These are phyloP conservation scores for Aspergillus diversus DNA, from an alignment of 495 filamentous ascomycete genomes.

Conservation along the genomic window DNA sequence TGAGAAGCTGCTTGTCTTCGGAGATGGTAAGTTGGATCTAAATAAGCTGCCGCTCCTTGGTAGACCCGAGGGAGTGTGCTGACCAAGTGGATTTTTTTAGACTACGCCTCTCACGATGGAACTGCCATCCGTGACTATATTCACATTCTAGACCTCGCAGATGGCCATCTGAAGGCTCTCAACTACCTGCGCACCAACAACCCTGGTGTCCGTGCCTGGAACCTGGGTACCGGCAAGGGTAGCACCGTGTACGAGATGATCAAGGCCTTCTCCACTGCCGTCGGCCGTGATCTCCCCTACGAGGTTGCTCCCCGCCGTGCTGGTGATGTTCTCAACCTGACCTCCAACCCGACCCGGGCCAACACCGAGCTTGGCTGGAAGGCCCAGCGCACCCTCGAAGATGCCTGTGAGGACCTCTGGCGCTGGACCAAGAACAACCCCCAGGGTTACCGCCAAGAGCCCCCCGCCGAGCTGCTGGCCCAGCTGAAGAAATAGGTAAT, in stretches of 20 bases:
- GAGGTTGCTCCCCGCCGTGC: conserved; percentile 80
- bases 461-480: conserved; percentile 80
- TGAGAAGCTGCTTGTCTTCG: conserved; percentile 92
- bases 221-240: conserved; percentile 92
- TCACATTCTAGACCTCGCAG: conserved; percentile 88
- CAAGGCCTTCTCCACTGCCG: conserved; percentile 85
- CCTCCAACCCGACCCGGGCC: conserved; percentile 84
- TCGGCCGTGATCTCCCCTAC: conserved; percentile 84
- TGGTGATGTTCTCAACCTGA: conserved; percentile 93
- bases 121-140: conserved; percentile 79
- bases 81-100: conserved; percentile 45
- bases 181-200: conserved; percentile 88
- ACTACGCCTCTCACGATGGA: conserved; percentile 86
- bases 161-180: conserved; percentile 87
- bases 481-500: conserved; percentile 62
- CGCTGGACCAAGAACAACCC: conserved; percentile 95
- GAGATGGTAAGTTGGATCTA: conserved; percentile 65
- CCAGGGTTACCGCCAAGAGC: conserved; percentile 87
- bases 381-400: conserved; percentile 84
- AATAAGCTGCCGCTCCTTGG: background rate
- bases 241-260: conserved; percentile 98
- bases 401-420: conserved; percentile 94
- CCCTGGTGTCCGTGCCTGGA: conserved; percentile 95
- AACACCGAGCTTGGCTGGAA: conserved; percentile 92
- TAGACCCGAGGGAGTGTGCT: background rate